Evolutionary conservation across 352 stramenopile genomes (phyloP).

Genomic region (Phytopythium mirpurense): DNA sequence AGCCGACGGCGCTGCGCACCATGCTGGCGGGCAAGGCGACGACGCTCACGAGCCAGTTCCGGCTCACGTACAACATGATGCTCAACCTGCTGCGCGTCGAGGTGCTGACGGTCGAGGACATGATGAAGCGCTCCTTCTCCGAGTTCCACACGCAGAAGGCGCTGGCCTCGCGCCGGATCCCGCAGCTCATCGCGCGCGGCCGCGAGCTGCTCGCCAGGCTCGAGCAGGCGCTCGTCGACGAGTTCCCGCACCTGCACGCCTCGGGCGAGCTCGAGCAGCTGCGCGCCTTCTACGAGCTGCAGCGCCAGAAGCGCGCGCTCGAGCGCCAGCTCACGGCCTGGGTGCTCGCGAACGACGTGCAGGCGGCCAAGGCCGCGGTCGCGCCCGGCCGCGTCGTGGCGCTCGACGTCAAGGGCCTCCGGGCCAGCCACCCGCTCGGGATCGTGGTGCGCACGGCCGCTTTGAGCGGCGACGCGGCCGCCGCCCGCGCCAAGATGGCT

Average conservation of each 20-base stretch:
- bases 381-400: slow-evolving; percentile 51
- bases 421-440: slow-evolving; percentile 25
- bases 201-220: slow-evolving; percentile 63
- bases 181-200: slow-evolving; percentile 72
- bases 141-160: slow-evolving; percentile 92
- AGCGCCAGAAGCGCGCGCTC: slow-evolving; percentile 61
- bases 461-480: slow-evolving; percentile 15
- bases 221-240: slow-evolving; percentile 37
- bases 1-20: slow-evolving; percentile 97
- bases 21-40: slow-evolving; percentile 86
- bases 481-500: slow-evolving; percentile 33
- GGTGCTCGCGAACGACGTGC: slow-evolving; percentile 62
- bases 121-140: slow-evolving; percentile 98
- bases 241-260: slow-evolving; percentile 57
- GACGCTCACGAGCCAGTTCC: slow-evolving; percentile 86
- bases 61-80: slow-evolving; percentile 99
- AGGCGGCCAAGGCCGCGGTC: slow-evolving; percentile 56
- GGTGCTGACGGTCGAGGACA: slow-evolving; percentile 95
- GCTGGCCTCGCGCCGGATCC: slow-evolving; percentile 62
- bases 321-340: slow-evolving; percentile 71
- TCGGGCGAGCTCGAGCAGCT: slow-evolving; percentile 59
- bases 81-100: slow-evolving; percentile 98
- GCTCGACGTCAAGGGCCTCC: slow-evolving; percentile 61
- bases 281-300: slow-evolving; percentile 61
- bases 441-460: slow-evolving; percentile 56